Evolutionary conservation across 2,329 filamentous ascomycete genomes (phyloP).

Genomic region (Colletotrichum agaves): DNA sequence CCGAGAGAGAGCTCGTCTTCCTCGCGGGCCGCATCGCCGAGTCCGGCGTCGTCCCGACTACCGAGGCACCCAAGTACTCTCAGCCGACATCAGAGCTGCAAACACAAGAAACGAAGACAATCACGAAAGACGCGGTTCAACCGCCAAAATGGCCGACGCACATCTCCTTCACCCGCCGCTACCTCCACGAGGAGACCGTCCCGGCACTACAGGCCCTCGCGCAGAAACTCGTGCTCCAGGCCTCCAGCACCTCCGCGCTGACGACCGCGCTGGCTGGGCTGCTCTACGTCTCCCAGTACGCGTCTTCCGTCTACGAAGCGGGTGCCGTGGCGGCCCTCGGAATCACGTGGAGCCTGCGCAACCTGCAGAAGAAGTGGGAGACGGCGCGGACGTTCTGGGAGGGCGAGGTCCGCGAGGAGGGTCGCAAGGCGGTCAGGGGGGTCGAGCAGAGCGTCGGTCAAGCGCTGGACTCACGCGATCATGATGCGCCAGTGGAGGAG

Average conservation of each 20-base stretch:
- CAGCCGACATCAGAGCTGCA: slow-evolving; percentile 47
- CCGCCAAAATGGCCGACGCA: slow-evolving; percentile 74
- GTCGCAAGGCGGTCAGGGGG: slow-evolving; percentile 69
- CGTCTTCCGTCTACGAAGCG: slow-evolving; percentile 67
- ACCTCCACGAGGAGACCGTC: slow-evolving; percentile 73
- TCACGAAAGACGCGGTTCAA: slow-evolving; percentile 32
- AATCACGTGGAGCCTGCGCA: slow-evolving; percentile 66
- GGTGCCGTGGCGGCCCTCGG: slow-evolving; percentile 71
- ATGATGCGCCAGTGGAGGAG: slow-evolving; percentile 39
- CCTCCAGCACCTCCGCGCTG: slow-evolving; percentile 76
- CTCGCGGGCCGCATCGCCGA: slow-evolving; percentile 80
- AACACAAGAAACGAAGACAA: background rate
- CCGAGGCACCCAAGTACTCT: slow-evolving; percentile 42
- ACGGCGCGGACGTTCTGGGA: slow-evolving; percentile 70
- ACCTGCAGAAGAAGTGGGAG: slow-evolving; percentile 73
- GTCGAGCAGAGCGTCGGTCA: slow-evolving; percentile 64
- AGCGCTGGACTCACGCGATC: slow-evolving; percentile 52
- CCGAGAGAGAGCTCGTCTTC: slow-evolving; percentile 86
- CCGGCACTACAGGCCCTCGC: slow-evolving; percentile 78
- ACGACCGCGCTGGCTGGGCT: slow-evolving; percentile 65
- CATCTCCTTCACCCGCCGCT: slow-evolving; percentile 76
- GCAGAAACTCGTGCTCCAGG: slow-evolving; percentile 79
- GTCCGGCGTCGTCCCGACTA: slow-evolving; percentile 43
- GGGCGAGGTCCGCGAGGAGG: slow-evolving; percentile 73
- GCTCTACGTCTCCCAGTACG: slow-evolving; percentile 65